Evolutionary conservation across 2,329 filamentous ascomycete species (phyloP), one percentile per base, ranked within the genome.

Genomic region (Diplocarpon rosae): DNA sequence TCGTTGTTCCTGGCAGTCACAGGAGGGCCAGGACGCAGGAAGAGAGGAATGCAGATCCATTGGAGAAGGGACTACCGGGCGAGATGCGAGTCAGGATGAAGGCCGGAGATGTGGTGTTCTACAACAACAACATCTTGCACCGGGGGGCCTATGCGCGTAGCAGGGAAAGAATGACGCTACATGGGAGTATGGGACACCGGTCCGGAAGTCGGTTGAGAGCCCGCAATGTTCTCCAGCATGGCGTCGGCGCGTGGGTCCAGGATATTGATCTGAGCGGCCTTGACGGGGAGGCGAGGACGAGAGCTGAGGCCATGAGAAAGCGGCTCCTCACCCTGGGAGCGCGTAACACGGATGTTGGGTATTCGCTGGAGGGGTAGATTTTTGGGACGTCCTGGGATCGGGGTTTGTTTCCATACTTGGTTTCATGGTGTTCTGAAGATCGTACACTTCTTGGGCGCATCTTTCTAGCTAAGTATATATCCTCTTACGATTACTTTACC

Each of bases 111-210:
- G 77, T 83, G 13, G 84, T 84, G 34, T 94, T 94, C 57, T 94
- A 94, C 60, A 80, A 94, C 63, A 93, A 89, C 59, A 93, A 94
- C 62, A 93, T 94, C 52, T 62, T 93, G 51, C 83, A 87, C 58
- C 68, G 83, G 3, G 83, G 83, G 1, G 75, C 76, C 24, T 88
- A 87, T 61, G 66, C 72, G 52, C 63, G 65, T 11, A 56, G 32
- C 1, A 72, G 67, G 53, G 79, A 85, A 64, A 66, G 83, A 17
- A 73, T 82, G 69, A 86, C 82, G 48, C 63, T 87, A 56, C 83
- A 87, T 62, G 83, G 83, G 6, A 82, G 76, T 44, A 81, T 85
- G 37, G 83, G 83, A 1, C 73, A 80, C 53, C 67, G 67, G 0
- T 64, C 62, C 2, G 78, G 74, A 1, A 73, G 74, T 45, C 60